Base-by-base conservation (phyloP, 257 asterid genomes). In the Thymus quinquecostatus region DNA sequence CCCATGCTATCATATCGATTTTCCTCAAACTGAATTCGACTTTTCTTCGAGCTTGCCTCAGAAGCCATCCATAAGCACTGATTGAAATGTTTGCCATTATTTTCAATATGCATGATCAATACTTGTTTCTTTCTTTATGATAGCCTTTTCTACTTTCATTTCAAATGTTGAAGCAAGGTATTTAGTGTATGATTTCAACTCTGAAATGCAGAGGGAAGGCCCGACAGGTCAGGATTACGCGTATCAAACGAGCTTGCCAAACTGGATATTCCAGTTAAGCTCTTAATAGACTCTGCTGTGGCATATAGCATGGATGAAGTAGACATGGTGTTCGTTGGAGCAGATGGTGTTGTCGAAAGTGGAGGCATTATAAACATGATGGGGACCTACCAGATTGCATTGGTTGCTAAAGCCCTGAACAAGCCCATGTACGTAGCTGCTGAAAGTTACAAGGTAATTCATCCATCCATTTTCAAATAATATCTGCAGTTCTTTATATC, bases 291-390 rank as follows among this genome's bases (percentile, higher is more conserved):
- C 88, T 91, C 98, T 77, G 97, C 97, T 13, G 97, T 86, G 81
- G 98, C 98, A 51, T 91, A 94, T 72, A 87, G 84, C 85, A 94
- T 91, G 96, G 96, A 89, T 77, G 96, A 91, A 77, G 89, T 94
- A 48, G 96, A 94, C 86, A 94, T 94, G 97, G 96, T 94, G 50
- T 80, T 94, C 14, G 91, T 94, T 5, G 98, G 98, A 68, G 98
- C 98, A 6, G 98, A 94, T 60, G 98, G 97, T 28, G 96, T 94
- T 48, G 96, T 89, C 12, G 96, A 91, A 80, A 94, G 96, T 69
- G 98, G 98, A 44, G 98, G 98, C 30, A 84, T 94, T 71, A 91
- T 94, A 67, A 94, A 94, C 81, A 91, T 89, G 98, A 94, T 94
- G 92, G 98, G 98, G 3, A 94, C 98, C 33, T 94, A 94, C 82